Evolutionary conservation across 352 stramenopile genomes (phyloP), one percentile per base, ranked within the genome.

Genomic region (Phytophthora kernoviae): DNA sequence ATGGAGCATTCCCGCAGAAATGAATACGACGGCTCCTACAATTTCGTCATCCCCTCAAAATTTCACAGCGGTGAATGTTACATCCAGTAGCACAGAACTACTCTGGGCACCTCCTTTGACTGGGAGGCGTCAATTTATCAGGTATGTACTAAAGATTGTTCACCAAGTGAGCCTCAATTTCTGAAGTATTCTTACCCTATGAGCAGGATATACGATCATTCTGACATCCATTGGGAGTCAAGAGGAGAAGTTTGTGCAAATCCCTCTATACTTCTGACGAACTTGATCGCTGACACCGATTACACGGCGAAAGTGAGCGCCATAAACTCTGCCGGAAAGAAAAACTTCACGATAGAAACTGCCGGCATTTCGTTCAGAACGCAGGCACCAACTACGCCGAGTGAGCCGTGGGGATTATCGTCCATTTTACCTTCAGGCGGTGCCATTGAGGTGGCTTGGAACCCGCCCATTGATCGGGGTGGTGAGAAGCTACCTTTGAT

Each of bases 281-380:
- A 54, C 20, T 58, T 89, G 5, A 5, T 73, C 11, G 71, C 77
- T 2, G 56, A 52, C 8, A 85, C 66, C 3, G 48, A 70, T 8
- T 89, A 91, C 59, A 81, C 73, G 0, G 63, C 84, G 11, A 85
- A 88, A 30, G 43, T 89, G 20, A 62, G 39, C n/a, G 73, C 67
- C 0, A 59, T 71, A 11, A 89, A 91, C 48, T 22, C 47, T 6
- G 39, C 51, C 4, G 64, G 42, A 8, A 64, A 58, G 17, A 62
- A 60, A 42, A 87, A 77, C 22, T 54, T 65, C 1, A 34, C 15
- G 1, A 30, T 10, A 0, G 64, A 50, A 33, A 60, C 55, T 7
- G 24, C 43, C 11, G 67, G 70, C 5, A 52, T 54, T n/a, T 65
- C 75, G 7, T 89, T 91, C 18, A 62, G 77, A 9, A 88, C 79